Evolutionary conservation across 202 grass and related monocot species (phyloP).

Genomic region (Thinopyrum obtusiflorum): DNA sequence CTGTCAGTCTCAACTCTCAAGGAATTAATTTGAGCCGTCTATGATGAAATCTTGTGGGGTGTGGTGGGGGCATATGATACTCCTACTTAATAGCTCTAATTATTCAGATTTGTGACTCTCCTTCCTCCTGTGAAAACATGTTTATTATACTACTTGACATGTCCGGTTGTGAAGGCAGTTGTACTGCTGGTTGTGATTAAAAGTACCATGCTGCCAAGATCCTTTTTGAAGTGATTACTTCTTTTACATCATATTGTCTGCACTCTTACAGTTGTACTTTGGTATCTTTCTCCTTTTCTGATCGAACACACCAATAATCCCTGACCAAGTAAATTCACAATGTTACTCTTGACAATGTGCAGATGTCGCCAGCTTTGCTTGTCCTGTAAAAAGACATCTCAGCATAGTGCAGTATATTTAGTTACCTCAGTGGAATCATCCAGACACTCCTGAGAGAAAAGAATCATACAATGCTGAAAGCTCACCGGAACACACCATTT

Average conservation of each 20-base stretch:
- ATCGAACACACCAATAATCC: neutral
- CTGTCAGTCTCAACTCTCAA: neutral
- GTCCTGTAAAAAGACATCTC: slow-evolving; percentile 1
- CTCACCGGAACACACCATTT: neutral
- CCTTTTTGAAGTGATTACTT: neutral
- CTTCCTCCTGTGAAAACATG: slow-evolving; percentile 8
- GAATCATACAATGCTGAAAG: neutral
- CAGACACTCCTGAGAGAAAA: neutral
- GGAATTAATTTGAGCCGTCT: neutral
- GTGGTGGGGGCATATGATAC: neutral
- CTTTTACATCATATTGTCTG: slow-evolving; percentile 13
- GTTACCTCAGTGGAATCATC: neutral
- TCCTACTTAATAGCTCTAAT: neutral
- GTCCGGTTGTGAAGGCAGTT: neutral
- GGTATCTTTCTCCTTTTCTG: neutral
- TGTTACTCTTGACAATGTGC: neutral
- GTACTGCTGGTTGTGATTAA: neutral
- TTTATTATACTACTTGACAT: neutral
- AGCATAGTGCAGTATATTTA: neutral
- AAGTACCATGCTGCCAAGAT: neutral
- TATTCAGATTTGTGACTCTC: neutral
- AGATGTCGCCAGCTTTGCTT: slow-evolving; percentile 12
- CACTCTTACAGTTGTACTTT: neutral
- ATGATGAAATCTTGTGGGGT: slow-evolving; percentile 20
- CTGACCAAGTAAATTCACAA: neutral